A percentile compares a stretch with the other conserved stretches of the same genome.
These are phyloP conservation scores for Saxophila tyrrhenica DNA, from an alignment of 495 filamentous ascomycete genomes.

Conservation along the genomic window DNA sequence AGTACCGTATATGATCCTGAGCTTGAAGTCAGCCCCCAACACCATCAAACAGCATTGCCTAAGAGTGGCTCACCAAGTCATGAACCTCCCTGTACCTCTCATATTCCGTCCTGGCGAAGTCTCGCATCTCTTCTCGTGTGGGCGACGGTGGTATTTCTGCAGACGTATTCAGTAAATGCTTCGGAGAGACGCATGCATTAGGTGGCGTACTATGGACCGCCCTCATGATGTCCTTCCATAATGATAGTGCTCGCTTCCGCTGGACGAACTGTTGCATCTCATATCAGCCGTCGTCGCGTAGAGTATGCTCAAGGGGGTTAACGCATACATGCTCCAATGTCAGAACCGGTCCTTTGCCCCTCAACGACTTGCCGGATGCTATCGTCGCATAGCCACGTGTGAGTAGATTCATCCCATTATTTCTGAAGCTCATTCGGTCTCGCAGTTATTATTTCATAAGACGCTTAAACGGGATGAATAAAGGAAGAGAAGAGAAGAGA, in stretches of 20 bases:
- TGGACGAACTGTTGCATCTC: constrained; percentile 44
- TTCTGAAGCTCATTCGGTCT: background rate
- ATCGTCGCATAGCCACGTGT: constrained; percentile 8
- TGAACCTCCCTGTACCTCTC: constrained; percentile 58
- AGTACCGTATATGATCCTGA: constrained; percentile 45
- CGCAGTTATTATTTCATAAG: background rate
- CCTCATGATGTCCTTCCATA: constrained; percentile 50
- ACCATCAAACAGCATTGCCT: background rate
- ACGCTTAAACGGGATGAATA: background rate
- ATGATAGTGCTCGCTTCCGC: constrained; percentile 39
- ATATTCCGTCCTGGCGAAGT: constrained; percentile 67
- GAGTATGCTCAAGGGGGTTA: background rate
- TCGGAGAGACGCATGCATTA: background rate
- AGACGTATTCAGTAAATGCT: background rate
- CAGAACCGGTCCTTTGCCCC: constrained; percentile 20
- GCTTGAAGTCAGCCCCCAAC: constrained; percentile 12
- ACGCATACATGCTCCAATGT: constrained; percentile 30
- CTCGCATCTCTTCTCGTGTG: constrained; percentile 53
- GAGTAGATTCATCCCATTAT: constrained; percentile 5
- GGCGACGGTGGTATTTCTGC: constrained; percentile 13
- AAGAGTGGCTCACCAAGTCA: constrained; percentile 49
- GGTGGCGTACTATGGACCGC: constrained; percentile 22
- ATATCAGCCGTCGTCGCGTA: background rate
- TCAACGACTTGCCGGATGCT: constrained; percentile 8
- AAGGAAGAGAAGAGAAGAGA: background rate